These are phyloP conservation scores for Jamesozyma hellenica DNA, from an alignment of 805 yeast genomes.

Conservation along the genomic window DNA sequence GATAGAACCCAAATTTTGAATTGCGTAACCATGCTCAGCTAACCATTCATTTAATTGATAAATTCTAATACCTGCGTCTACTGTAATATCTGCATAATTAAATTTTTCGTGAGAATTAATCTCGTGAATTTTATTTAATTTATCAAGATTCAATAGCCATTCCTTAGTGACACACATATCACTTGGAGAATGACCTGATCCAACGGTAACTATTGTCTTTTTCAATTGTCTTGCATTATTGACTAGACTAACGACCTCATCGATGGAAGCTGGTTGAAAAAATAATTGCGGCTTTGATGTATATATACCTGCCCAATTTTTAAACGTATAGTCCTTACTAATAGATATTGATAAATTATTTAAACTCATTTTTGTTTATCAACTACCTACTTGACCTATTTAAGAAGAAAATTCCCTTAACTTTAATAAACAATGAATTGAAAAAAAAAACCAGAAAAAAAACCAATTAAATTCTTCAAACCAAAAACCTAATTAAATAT, in stretches of 20 bases:
- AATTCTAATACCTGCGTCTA: constrained; percentile 86
- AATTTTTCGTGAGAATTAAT: constrained; percentile 43
- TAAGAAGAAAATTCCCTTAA: no score
- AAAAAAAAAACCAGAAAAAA: no score
- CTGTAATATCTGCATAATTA: constrained; percentile 76
- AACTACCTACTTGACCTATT: background rate
- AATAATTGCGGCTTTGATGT: constrained; percentile 62
- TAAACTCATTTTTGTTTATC: constrained; percentile 1
- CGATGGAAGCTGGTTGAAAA: constrained; percentile 65
- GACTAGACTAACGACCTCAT: constrained; percentile 61
- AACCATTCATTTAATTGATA: constrained; percentile 62
- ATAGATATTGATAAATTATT: background rate
- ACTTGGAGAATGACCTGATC: constrained; percentile 93
- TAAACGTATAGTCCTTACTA: constrained; percentile 29
- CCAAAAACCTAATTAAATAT: no score
- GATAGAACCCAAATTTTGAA: constrained; percentile 89
- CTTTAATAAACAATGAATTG: no score
- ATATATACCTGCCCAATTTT: constrained; percentile 85
- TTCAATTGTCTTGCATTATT: constrained; percentile 47
- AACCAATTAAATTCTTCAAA: no score
- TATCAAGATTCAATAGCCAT: constrained; percentile 83
- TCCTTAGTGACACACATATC: constrained; percentile 78
- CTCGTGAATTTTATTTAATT: constrained; percentile 46
- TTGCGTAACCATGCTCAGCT: constrained; percentile 55
- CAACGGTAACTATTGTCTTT: constrained; percentile 72